phyloP scores from a whole-genome alignment of 2,329 filamentous ascomycete genomes.

The Fusarium incarnatum region DNA sequence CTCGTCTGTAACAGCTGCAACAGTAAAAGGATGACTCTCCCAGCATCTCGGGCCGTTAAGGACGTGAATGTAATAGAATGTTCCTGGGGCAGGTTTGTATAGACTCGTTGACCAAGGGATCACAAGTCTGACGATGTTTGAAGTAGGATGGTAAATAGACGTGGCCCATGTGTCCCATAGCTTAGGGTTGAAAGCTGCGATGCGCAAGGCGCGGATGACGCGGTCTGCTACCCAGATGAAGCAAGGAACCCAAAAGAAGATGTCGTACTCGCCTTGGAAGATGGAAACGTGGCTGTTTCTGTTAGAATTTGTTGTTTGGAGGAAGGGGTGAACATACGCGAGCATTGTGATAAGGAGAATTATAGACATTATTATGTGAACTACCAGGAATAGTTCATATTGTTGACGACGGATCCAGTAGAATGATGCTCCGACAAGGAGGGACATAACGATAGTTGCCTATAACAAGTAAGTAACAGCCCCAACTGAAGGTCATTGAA shows the following conservation, averaged over 20 bases:
- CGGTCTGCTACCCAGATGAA: slow-evolving; percentile 64
- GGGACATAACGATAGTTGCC: slow-evolving; percentile 60
- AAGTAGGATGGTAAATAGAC: slow-evolving; percentile 51
- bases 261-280: slow-evolving; percentile 61
- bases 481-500: fast-evolving
- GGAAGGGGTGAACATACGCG: slow-evolving; percentile 53
- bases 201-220: slow-evolving; percentile 57
- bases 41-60: slow-evolving; percentile 56
- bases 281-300: slow-evolving; percentile 61
- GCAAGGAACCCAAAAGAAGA: slow-evolving; percentile 62
- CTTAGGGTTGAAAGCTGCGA: slow-evolving; percentile 54
- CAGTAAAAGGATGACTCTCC: slow-evolving; percentile 65
- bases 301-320: background rate
- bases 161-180: slow-evolving; percentile 53
- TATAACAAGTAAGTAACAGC: slow-evolving; percentile 6
- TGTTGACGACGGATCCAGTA: slow-evolving; percentile 63
- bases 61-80: slow-evolving; percentile 60
- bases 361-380: slow-evolving; percentile 65
- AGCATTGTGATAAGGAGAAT: slow-evolving; percentile 63
- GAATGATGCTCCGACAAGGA: slow-evolving; percentile 60
- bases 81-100: slow-evolving; percentile 55
- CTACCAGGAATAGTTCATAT: slow-evolving; percentile 64
- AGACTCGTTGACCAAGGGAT: slow-evolving; percentile 52
- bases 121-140: slow-evolving; percentile 57
- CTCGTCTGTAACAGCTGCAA: slow-evolving; percentile 50